Base-by-base conservation (phyloP, 78 protist species). In the Salpingoeca rosetta region DNA sequence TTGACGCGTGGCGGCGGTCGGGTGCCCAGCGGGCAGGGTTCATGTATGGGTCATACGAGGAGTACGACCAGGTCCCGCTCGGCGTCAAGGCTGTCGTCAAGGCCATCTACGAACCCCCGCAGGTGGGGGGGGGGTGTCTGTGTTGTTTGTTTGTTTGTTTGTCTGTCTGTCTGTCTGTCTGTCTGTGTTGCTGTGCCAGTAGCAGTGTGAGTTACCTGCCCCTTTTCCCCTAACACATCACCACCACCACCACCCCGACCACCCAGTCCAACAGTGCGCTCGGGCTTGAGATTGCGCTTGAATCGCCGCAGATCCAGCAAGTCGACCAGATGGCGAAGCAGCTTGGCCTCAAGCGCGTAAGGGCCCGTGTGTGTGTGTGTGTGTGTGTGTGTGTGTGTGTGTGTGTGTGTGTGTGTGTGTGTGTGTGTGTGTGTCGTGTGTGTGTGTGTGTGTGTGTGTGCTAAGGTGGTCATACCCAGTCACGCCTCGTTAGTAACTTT, bases 51-150 rank as follows among this genome's bases (percentile, higher is more conserved):
- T 37, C 72, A 37, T 84, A 88, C 65, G 91, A 72, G 36, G 73
- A 81, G 42, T 35, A 80, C 45, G 78, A 3, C 2, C 82, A 51
- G 41, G 87, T 84, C 37, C 91, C 91, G 22, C 80, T 88, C 44
- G 91, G 91, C 28, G 75, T 88, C 74, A 83, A 88, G 77, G 86
- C 86, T 31, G 84, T 84, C 76, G 88, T 84, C 35, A n/a, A 10
- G 25, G 91, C 91, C 83, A 79, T 88, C 84, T 88, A 88, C 80
- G 91, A 88, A n/a, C 91, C 91, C 11, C 83, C 86, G 26, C 91
- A 88, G 75, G 28, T 27, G 31, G 12, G 72, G 2, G 3, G 17
- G 7, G 65, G 65, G 65, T 51, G 17, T 17, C 17, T 77, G 7
- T 77, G 81, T 40, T 38, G 7, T 12, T 38, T 51, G 65, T 51